Conservation (phyloP, 208 protist genomes). For the Phytomonas sp. region DNA sequence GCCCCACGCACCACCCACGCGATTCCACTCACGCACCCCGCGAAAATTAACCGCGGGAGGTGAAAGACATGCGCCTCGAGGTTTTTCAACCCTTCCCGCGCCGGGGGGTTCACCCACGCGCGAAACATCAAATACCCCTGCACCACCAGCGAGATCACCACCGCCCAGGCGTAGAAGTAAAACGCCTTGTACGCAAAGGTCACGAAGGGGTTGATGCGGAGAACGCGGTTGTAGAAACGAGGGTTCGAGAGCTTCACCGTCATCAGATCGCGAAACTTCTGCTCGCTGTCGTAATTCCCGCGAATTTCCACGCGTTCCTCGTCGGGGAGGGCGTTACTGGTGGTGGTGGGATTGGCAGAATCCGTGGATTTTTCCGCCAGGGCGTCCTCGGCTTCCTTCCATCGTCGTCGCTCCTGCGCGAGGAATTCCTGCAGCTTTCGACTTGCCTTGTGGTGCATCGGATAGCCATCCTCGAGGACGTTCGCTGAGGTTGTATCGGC, state of each 20-base stretch:
- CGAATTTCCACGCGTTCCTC: slow-evolving; percentile 6
- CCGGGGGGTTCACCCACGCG: slow-evolving; percentile 76
- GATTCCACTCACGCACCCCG: slow-evolving; percentile 38
- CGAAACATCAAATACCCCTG: slow-evolving; percentile 82
- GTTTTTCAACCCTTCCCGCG: slow-evolving; percentile 66
- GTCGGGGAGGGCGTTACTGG: slow-evolving; percentile 1
- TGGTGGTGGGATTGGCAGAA: slow-evolving; percentile 3
- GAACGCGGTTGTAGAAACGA: slow-evolving; percentile 58
- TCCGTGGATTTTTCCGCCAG: slow-evolving; percentile 5
- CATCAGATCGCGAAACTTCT: slow-evolving; percentile 73
- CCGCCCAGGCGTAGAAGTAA: slow-evolving; percentile 82
- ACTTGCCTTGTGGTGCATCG: slow-evolving; percentile 77
- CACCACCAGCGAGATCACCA: slow-evolving; percentile 60
- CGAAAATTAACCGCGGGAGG: slow-evolving; percentile 72
- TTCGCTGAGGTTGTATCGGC: slow-evolving; percentile 62
- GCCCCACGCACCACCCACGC: slow-evolving; percentile 40
- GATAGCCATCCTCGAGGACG: slow-evolving; percentile 85
- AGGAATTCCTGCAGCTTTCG: slow-evolving; percentile 66
- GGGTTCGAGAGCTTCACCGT: slow-evolving; percentile 76
- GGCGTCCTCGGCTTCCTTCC: slow-evolving; percentile 15
- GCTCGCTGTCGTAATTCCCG: slow-evolving; percentile 44
- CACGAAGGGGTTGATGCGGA: slow-evolving; percentile 43
- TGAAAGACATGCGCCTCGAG: slow-evolving; percentile 78
- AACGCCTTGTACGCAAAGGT: slow-evolving; percentile 70
- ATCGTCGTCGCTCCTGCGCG: slow-evolving; percentile 38